Evolutionary conservation across 73 alveolate genomes (phyloP), one percentile per base, ranked within the genome.

Genomic region (Loxodes magnus): DNA sequence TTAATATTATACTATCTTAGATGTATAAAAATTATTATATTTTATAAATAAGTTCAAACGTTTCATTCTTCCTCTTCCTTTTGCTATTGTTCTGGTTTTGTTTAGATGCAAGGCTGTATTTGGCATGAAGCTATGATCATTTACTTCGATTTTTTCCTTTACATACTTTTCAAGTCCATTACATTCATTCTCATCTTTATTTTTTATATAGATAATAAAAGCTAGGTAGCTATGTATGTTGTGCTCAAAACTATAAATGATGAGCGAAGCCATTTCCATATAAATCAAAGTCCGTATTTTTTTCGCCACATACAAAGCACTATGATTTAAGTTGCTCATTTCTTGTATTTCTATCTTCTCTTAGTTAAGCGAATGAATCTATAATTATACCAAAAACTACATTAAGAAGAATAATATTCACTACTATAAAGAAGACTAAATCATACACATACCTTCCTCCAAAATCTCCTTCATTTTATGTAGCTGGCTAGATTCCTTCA

Each of bases 311-410:
- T 17, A 85, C 80, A 67, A 67, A 85, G 63, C 96, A 85, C 9
- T 43, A 43, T 51, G 64, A 54, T 17, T 58, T 68, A 51, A 71
- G 63, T 66, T 86, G 94, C 15, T 69, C 72, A 51, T 62, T 71
- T 26, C 58, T 62, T 27, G 68, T 81, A 49, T 63, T 68, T 4
- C 74, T 75, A 21, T 81, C 51, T 34, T 76, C 88, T 70, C 96
- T 76, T 41, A 86, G 73, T 22, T 77, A 77, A 5, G 86, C 87
- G 68, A 86, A 86, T 34, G 94, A 71, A 53, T 86, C 94, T 36
- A 86, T 66, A 16, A 86, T 86, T 33, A 86, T 81, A 58, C 97
- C 94, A 33, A 78, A 76, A 3, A 86, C 79, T 35, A 86, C 76
- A 48, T 86, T 77, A 4, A 81, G 73, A 60, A 80, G 73, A 35